phyloP scores from a whole-genome alignment of 768 basidiomycete species.

The Pleurotus tuoliensis region DNA sequence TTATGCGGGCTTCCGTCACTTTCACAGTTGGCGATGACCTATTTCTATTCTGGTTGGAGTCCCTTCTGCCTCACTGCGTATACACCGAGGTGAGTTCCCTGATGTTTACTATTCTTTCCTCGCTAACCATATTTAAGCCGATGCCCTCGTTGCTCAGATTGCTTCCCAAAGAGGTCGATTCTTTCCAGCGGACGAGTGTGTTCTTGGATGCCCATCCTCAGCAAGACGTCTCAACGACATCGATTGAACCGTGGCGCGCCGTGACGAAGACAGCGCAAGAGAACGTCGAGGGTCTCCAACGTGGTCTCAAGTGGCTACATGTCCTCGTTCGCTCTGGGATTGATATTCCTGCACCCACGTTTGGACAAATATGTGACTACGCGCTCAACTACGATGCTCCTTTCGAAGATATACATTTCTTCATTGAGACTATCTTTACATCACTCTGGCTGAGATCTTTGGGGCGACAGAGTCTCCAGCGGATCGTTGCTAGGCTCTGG shows the following conservation, averaged over 20 bases:
- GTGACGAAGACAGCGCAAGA: conserved; percentile 40
- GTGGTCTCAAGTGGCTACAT: conserved; percentile 55
- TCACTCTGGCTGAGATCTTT: conserved; percentile 61
- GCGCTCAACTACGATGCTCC: conserved; percentile 33
- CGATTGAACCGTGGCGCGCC: conserved; percentile 53
- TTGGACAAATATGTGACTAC: conserved; percentile 42
- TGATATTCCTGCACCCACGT: conserved; percentile 51
- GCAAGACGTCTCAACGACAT: conserved; percentile 9
- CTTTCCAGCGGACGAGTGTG: conserved; percentile 33
- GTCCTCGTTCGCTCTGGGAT: conserved; percentile 63
- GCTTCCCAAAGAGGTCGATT: conserved; percentile 51
- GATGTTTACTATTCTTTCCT: background rate
- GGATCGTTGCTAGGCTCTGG: conserved; percentile 31
- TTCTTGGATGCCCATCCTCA: conserved; percentile 8
- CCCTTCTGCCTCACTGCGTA: conserved; percentile 28
- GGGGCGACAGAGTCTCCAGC: conserved; percentile 57
- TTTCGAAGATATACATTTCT: conserved; percentile 41
- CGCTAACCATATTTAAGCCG: conserved; percentile 29
- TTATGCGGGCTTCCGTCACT: conserved; percentile 48
- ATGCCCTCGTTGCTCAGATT: conserved; percentile 52
- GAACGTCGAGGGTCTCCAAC: conserved; percentile 38
- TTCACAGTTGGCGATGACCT: conserved; percentile 58
- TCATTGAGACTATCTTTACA: conserved; percentile 50
- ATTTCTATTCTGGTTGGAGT: conserved; percentile 57
- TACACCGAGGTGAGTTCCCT: conserved; percentile 32